phyloP scores from a whole-genome alignment of 805 yeast genomes.

The Candida succiphila region DNA sequence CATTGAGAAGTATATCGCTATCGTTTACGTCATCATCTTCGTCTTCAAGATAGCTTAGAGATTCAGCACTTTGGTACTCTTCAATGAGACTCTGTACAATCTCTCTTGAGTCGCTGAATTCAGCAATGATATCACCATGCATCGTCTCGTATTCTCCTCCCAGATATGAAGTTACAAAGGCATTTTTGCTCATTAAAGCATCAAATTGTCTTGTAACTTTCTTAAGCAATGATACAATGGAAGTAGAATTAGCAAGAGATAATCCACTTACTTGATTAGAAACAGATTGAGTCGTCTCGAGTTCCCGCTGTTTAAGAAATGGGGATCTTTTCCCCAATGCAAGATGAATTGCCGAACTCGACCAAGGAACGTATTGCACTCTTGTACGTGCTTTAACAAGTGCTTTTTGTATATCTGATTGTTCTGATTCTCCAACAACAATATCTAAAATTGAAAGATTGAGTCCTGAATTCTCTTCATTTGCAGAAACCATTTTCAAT shows the following conservation, averaged over 20 bases:
- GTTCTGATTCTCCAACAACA: constrained; percentile 58
- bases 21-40: constrained; percentile 14
- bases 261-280: constrained; percentile 59
- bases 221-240: constrained; percentile 55
- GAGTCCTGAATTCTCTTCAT: constrained; percentile 29
- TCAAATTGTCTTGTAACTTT: constrained; percentile 73
- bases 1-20: no score
- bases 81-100: constrained; percentile 32
- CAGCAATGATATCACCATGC: constrained; percentile 36
- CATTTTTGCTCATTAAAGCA: constrained; percentile 65
- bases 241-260: constrained; percentile 75
- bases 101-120: constrained; percentile 40
- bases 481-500: constrained; percentile 52
- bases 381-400: constrained; percentile 53
- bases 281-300: constrained; percentile 7
- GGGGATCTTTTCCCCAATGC: constrained; percentile 72
- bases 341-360: constrained; percentile 68
- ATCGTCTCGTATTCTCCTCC: constrained; percentile 34
- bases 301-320: constrained; percentile 20
- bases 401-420: constrained; percentile 64
- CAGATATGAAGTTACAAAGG: constrained; percentile 73
- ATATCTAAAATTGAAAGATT: constrained; percentile 64
- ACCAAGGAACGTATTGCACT: constrained; percentile 77
- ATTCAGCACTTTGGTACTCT: constrained; percentile 35
- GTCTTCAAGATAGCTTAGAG: constrained; percentile 36